Evolutionary conservation across 306 rosid genomes (phyloP).

Genomic region (Senna tora): DNA sequence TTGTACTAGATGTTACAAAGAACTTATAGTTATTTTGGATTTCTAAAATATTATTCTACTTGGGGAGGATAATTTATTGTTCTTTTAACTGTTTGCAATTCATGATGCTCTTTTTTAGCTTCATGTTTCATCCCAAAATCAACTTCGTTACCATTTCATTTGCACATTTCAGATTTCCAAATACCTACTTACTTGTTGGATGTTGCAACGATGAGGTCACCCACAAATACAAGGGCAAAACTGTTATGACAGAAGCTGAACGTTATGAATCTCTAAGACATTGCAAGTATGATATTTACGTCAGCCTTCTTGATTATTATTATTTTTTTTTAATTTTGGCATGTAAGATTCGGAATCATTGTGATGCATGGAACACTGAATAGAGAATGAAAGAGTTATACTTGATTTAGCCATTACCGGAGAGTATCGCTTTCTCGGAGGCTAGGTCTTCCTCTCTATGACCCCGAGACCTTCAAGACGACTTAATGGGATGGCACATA

Average conservation of each 20-base stretch:
- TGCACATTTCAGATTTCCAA: slow-evolving; percentile 69
- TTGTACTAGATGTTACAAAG: too few species aligned
- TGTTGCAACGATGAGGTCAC: slow-evolving; percentile 87
- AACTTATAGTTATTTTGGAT: too few species aligned
- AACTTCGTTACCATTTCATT: background rate
- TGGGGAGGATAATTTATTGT: background rate
- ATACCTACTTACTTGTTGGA: slow-evolving; percentile 86
- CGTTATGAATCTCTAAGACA: slow-evolving; percentile 98
- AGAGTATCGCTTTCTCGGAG: too few species aligned
- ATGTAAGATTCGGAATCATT: too few species aligned
- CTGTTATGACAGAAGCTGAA: slow-evolving; percentile 92
- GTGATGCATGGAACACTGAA: too few species aligned
- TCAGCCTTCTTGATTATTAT: background rate
- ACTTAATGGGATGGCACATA: too few species aligned
- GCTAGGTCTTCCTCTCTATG: too few species aligned
- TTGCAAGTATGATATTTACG: slow-evolving; percentile 67
- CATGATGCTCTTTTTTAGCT: background rate
- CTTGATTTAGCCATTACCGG: too few species aligned
- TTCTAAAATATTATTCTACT: too few species aligned
- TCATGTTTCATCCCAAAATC: background rate
- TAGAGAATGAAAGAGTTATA: too few species aligned
- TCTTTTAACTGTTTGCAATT: background rate
- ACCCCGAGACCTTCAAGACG: too few species aligned
- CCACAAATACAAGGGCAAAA: slow-evolving; percentile 88
- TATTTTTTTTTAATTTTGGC: too few species aligned